These are phyloP conservation scores for Phytophthora cactorum DNA, from an alignment of 352 stramenopile species.

Conservation along the genomic window DNA sequence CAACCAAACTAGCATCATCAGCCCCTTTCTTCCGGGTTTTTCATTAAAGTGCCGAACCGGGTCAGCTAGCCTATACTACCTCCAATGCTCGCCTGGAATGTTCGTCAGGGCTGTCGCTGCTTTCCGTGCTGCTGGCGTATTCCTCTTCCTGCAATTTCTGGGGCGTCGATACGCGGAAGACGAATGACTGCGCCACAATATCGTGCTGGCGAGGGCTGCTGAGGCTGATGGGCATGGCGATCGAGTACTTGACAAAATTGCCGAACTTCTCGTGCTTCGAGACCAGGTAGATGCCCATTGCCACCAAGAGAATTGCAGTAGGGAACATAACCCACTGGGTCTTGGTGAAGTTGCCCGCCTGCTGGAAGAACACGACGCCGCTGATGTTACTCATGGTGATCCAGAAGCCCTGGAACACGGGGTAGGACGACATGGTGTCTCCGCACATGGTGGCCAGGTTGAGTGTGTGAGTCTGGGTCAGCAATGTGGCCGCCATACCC, in stretches of 20 bases:
- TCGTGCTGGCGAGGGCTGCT: constrained; percentile 86
- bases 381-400: constrained; percentile 91
- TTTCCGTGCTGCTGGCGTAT: constrained; percentile 57
- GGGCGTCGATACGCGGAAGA: constrained; percentile 85
- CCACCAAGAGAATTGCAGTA: constrained; percentile 69
- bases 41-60: constrained; percentile 38
- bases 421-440: constrained; percentile 88
- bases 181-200: constrained; percentile 89
- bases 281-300: constrained; percentile 78
- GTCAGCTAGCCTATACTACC: constrained; percentile 48
- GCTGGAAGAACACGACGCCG: constrained; percentile 89
- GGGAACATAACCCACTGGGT: constrained; percentile 89
- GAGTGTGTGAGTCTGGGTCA: constrained; percentile 87
- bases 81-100: constrained; percentile 42
- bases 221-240: constrained; percentile 88
- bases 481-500: constrained; percentile 74
- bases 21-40: constrained; percentile 34
- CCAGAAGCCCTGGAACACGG: constrained; percentile 90
- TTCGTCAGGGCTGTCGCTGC: constrained; percentile 43
- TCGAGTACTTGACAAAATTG: constrained; percentile 89
- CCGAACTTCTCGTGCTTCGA: constrained; percentile 91
- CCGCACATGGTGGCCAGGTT: constrained; percentile 88
- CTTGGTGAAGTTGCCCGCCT: constrained; percentile 80
- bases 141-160: constrained; percentile 75
- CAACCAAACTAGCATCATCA: constrained; percentile 25